A percentile compares a stretch with the other conserved stretches of the same genome.
Evolutionary conservation across 176 grass and related monocot species (phyloP).

Genomic region (Paspalum notatum): DNA sequence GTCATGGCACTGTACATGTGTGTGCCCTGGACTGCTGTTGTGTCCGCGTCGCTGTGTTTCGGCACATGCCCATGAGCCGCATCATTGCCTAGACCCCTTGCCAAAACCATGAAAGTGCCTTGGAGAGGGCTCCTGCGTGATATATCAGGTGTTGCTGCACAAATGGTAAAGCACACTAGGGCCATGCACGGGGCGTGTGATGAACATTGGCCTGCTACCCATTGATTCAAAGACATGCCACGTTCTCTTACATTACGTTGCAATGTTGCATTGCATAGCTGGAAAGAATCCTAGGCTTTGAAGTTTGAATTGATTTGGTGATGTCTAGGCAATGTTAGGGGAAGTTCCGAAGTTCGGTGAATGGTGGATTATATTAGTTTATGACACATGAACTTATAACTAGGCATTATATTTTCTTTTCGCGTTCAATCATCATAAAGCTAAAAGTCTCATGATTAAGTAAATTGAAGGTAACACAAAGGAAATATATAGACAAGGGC

Average conservation of each 20-base stretch:
- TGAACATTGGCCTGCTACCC: slow-evolving; percentile 22
- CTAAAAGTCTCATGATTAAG: background rate
- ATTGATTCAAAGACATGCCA: slow-evolving; percentile 25
- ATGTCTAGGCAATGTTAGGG: background rate
- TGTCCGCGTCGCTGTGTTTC: slow-evolving; percentile 32
- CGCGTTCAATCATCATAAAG: slow-evolving; percentile 16
- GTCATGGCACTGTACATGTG: slow-evolving; percentile 27
- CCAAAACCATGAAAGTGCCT: slow-evolving; percentile 45
- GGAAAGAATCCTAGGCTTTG: slow-evolving; percentile 8
- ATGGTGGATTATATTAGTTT: background rate
- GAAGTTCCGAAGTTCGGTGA: slow-evolving; percentile 11
- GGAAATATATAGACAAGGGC: background rate
- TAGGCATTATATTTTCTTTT: background rate
- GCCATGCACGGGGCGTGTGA: slow-evolving; percentile 14
- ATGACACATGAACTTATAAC: background rate
- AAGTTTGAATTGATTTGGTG: slow-evolving; percentile 19
- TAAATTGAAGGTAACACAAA: background rate
- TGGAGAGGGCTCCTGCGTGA: slow-evolving; percentile 35
- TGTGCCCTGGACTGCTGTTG: slow-evolving; percentile 13
- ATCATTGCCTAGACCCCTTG: slow-evolving; percentile 26
- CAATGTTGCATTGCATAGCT: slow-evolving; percentile 14
- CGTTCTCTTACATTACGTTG: slow-evolving; percentile 3
- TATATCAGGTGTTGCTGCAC: slow-evolving; percentile 37
- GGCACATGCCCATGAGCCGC: slow-evolving; percentile 21
- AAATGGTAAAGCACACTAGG: slow-evolving; percentile 48